Conservation (phyloP, 2,329 filamentous ascomycete species). For the Colletotrichum lindemuthianum region DNA sequence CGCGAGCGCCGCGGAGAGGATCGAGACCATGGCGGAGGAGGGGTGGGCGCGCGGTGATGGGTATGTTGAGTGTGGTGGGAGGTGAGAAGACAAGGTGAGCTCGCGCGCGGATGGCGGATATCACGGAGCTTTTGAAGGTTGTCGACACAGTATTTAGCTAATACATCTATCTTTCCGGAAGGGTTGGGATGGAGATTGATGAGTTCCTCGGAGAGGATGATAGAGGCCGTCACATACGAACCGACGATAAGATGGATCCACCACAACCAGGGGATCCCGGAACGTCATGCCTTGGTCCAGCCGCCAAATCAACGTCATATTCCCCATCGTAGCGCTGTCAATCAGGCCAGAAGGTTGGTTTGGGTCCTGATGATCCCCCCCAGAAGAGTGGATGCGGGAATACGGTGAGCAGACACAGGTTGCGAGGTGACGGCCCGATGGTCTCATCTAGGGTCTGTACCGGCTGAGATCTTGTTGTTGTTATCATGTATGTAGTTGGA, state of each 20-base stretch:
- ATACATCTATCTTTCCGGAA: background rate
- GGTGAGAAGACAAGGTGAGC: background rate
- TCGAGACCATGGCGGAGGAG: constrained; percentile 18
- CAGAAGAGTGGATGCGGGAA: background rate
- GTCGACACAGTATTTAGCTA: background rate
- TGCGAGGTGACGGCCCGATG: constrained; percentile 7
- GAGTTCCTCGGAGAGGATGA: constrained; percentile 6
- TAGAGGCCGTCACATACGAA: constrained; percentile 22
- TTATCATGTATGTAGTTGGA: background rate
- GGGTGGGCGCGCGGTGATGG: background rate
- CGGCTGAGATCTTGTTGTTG: background rate
- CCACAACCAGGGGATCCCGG: constrained; percentile 18
- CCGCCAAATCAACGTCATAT: constrained; percentile 26
- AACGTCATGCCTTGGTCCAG: constrained; percentile 6
- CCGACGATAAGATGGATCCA: constrained; percentile 29
- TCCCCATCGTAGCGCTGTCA: constrained; percentile 15
- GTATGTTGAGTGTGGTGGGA: background rate
- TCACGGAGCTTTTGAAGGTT: background rate
- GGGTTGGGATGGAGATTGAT: background rate
- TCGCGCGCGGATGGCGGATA: background rate
- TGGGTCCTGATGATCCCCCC: constrained; percentile 15
- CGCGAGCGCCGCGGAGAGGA: constrained; percentile 15
- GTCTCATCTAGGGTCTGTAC: background rate
- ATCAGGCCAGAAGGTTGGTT: constrained; percentile 4
- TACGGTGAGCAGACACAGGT: background rate